Evolutionary conservation across 371 early-diverging fungal species (phyloP), one percentile per base, ranked within the genome.

Genomic region (Catenaria anguillulae): DNA sequence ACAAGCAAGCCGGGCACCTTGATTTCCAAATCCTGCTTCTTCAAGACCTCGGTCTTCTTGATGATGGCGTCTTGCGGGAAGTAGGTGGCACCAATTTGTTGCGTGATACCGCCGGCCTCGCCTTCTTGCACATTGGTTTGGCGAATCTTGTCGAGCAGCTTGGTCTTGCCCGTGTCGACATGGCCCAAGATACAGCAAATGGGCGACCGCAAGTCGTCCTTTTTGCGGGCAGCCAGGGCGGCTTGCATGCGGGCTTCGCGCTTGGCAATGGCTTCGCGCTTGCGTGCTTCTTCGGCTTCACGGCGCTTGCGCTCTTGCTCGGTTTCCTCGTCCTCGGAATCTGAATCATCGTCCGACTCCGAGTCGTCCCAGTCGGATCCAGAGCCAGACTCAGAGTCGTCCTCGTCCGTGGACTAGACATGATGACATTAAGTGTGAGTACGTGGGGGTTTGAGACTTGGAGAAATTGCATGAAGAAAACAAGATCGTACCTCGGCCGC

Each of bases 41-140:
- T 73, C 64, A 97, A 73, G 31, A 84, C 80, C 1, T 83, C 84
- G 24, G 96, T 95, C 79, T 97, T 97, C 67, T 83, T 77, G 68
- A 79, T 80, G 68, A 99, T 90, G 43, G 93, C 91, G 37, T 90
- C 88, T 60, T 88, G 79, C 29, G 99, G 99, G 87, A 99, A 99
- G 79, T 92, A 99, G 29, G 99, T 99, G 36, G 99, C 99, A 75
- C 99, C 99, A 66, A 99, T 99, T 73, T 99, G 99, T 76, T 99
- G 99, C 35, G 99, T 99, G 73, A 99, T 99, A 75, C 99, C 99
- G 69, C 99, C 99, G 59, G 99, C 99, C 85, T 99, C 99, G 64
- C 93, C 92, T 66, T 92, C 99, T 77, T 99, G 99, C 29, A 99
- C 99, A 75, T 99, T 97, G 52, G 98, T 98, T 72, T 99, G 98